phyloP scores from a whole-genome alignment of 257 asterid species.

The Scutellaria baicalensis region DNA sequence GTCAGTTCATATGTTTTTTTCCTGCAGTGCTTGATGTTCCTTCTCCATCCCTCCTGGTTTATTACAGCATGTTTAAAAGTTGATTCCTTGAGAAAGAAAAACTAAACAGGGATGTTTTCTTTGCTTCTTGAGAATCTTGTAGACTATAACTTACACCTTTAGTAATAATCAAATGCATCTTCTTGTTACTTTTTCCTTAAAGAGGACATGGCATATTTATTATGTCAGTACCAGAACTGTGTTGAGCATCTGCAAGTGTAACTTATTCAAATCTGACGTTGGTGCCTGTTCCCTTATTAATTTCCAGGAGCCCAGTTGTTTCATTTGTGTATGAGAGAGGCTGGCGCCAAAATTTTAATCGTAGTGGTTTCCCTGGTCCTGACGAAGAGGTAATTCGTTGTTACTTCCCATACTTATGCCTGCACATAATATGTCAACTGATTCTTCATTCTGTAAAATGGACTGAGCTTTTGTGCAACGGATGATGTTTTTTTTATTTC shows the following conservation, averaged over 20 bases:
- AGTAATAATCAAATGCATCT: background rate
- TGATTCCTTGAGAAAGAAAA: background rate
- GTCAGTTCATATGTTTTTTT: background rate
- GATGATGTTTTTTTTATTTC: background rate
- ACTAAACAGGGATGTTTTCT: background rate
- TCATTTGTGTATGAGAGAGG: slow-evolving; percentile 96
- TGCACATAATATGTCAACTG: background rate
- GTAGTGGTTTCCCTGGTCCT: slow-evolving; percentile 94
- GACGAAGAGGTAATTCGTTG: slow-evolving; percentile 77
- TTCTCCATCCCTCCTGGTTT: background rate
- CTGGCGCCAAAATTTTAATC: slow-evolving; percentile 89
- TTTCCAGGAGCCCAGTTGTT: slow-evolving; percentile 84
- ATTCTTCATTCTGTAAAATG: background rate
- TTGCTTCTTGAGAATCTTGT: background rate
- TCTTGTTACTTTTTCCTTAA: background rate
- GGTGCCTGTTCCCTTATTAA: background rate
- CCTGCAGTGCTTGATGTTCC: background rate
- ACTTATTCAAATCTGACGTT: slow-evolving; percentile 19
- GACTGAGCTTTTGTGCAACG: background rate
- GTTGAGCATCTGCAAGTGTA: background rate
- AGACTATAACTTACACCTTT: background rate
- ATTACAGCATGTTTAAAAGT: background rate
- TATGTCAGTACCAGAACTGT: background rate
- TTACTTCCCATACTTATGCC: slow-evolving; percentile 4
- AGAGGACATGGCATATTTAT: background rate